Evolutionary conservation across 257 asterid species (phyloP).

Genomic region (Penstemon eatonii): DNA sequence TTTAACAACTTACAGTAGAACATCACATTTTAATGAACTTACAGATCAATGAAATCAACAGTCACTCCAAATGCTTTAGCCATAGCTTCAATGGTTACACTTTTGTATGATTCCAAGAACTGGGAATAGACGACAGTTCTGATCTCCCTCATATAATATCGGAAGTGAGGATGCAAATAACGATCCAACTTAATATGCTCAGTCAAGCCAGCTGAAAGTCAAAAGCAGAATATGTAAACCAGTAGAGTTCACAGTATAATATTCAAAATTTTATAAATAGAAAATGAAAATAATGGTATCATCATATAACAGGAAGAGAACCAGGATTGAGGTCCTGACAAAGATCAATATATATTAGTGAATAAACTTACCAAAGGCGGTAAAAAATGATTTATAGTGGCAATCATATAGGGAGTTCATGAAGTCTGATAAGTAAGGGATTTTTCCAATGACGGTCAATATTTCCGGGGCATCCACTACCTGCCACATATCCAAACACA

Average conservation of each 20-base stretch:
- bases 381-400: conserved; percentile 76
- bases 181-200: conserved; percentile 72
- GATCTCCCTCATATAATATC: conserved; percentile 81
- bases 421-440: conserved; percentile 70
- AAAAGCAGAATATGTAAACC: conserved; percentile 10
- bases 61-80: conserved; percentile 81
- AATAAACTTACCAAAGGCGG: conserved; percentile 70
- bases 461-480: conserved; percentile 97
- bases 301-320: conserved; percentile 15
- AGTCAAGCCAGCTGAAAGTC: conserved; percentile 68
- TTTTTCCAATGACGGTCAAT: conserved; percentile 79
- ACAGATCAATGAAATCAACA: conserved; percentile 72
- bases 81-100: conserved; percentile 83
- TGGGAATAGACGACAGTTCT: conserved; percentile 80
- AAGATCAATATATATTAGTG: neutral
- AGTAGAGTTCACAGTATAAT: neutral
- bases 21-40: conserved; percentile 24
- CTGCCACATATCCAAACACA: conserved; percentile 47
- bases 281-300: neutral
- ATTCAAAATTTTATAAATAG: neutral
- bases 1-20: neutral
- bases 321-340: neutral
- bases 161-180: conserved; percentile 70
- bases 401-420: conserved; percentile 80
- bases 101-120: conserved; percentile 81